phyloP scores from a whole-genome alignment of 2,329 filamentous ascomycete species.

The Cercospora sp. region DNA sequence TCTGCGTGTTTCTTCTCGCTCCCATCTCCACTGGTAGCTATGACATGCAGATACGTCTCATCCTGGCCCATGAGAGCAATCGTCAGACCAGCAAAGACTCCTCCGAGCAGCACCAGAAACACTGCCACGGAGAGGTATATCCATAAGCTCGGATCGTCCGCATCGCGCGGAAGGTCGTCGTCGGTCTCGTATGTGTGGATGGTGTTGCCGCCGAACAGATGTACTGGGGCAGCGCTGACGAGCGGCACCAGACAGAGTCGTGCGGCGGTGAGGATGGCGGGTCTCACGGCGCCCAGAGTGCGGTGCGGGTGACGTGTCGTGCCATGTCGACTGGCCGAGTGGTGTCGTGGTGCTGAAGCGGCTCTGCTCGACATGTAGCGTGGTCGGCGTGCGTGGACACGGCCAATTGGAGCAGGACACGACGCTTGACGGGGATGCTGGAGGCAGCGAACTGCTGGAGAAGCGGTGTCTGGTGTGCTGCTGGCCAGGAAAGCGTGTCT shows the following conservation, averaged over 20 bases:
- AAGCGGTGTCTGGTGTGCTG: background rate
- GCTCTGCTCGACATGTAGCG: constrained; percentile 7
- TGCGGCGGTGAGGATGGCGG: constrained; percentile 26
- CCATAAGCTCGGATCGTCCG: constrained; percentile 67
- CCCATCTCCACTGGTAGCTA: constrained; percentile 79
- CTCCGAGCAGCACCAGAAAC: constrained; percentile 79
- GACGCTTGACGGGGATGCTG: background rate
- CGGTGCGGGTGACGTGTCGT: constrained; percentile 1
- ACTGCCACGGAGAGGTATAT: constrained; percentile 77
- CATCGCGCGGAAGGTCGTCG: constrained; percentile 34
- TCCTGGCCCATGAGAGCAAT: constrained; percentile 83
- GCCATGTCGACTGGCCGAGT: constrained; percentile 5
- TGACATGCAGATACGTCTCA: constrained; percentile 95
- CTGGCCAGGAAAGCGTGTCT: background rate
- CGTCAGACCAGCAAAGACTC: constrained; percentile 91
- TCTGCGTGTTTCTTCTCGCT: constrained; percentile 83
- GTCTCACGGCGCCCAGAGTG: constrained; percentile 21
- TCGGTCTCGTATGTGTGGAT: constrained; percentile 19
- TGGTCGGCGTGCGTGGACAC: background rate
- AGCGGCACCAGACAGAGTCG: constrained; percentile 27
- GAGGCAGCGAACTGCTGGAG: background rate
- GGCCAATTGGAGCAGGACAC: background rate
- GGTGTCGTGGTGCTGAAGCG: background rate
- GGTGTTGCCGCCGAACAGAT: constrained; percentile 13
- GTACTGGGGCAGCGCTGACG: constrained; percentile 24